Percentiles rank a stretch among this genome's conserved stretches.
phyloP scores from a whole-genome alignment of 768 basidiomycete species.

The Lenzites betulinus region DNA sequence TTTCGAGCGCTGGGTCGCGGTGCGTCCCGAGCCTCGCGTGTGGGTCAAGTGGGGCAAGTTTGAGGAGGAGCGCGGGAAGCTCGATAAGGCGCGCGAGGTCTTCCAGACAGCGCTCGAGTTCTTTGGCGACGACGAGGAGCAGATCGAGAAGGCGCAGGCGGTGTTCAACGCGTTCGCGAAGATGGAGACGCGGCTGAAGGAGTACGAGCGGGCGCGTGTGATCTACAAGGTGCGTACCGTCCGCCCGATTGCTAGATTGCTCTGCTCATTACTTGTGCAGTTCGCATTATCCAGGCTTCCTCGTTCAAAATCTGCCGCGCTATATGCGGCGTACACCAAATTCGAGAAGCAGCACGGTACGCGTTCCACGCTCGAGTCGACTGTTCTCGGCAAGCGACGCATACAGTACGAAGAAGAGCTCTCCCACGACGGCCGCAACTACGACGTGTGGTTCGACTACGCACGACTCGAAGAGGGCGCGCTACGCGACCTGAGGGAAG shows the following conservation, averaged over 20 bases:
- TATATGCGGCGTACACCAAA: constrained; percentile 93
- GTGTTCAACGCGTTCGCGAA: constrained; percentile 93
- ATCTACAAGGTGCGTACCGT: constrained; percentile 94
- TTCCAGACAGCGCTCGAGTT: constrained; percentile 69
- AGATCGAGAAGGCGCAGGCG: constrained; percentile 81
- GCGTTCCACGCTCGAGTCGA: constrained; percentile 83
- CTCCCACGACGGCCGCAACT: constrained; percentile 87
- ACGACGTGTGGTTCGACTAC: constrained; percentile 99
- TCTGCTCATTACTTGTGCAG: constrained; percentile 50
- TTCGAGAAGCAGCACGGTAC: constrained; percentile 99
- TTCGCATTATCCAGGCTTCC: constrained; percentile 95
- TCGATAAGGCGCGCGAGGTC: constrained; percentile 67
- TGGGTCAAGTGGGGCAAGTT: constrained; percentile 71
- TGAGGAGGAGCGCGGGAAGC: constrained; percentile 59
- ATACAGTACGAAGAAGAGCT: constrained; percentile 99
- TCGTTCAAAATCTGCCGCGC: constrained; percentile 81
- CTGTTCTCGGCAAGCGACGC: constrained; percentile 93
- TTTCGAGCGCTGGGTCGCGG: constrained; percentile 88
- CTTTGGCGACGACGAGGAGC: constrained; percentile 63
- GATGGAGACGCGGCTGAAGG: constrained; percentile 96
- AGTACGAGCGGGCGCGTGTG: constrained; percentile 94
- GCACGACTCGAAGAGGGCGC: constrained; percentile 91
- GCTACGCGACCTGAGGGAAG: constrained; percentile 69
- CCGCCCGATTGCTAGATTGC: not conserved
- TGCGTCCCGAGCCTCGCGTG: constrained; percentile 63